Base-by-base conservation (phyloP, 345 rosid genomes). In the Gossypium australe region DNA sequence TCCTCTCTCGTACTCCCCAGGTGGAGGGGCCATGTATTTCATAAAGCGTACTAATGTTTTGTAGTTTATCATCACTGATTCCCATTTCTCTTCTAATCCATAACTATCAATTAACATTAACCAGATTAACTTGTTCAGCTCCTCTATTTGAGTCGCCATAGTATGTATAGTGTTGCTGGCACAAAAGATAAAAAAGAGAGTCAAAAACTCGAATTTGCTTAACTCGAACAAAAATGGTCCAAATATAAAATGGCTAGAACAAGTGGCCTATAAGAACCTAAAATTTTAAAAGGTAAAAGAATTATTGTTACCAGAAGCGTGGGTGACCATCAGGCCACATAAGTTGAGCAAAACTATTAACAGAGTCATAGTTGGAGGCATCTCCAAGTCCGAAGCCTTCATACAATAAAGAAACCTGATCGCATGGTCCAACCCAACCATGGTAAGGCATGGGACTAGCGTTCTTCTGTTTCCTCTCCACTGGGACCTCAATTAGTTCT, bases 301-400 rank as follows among this genome's bases (percentile, higher is more conserved):
- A 51, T 0, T 4, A 24, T 29, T 0, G 5, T 74, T 62, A 70
- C 79, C 67, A 25, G 11, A 76, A 76, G 4, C 47, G 56, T 2
- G 29, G 29, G 25, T 67, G 67, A 7, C 72, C 73, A 22, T 67
- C n/a, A 16, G 78, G 59, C 73, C 73, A 76, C 67, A 76, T 67
- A 22, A 72, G 67, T 7, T 53, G 18, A 2, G 59, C 29, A 25
- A 72, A 77, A 66, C 34, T 11, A 11, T 12, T 51, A 61, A 77
- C 71, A 2, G 66, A 53, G 10, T 64, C 72, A 43, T 11, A 53
- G 55, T 64, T 77, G 65, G 76, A 71, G 45, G 70, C 80, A 38
- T 64, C 72, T 63, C 55, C 66, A 17, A 77, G 34, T 22, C 80
- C 72, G 7, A 53, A 72, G 73, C 76, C 63, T 45, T 78, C 76